Percentiles rank a stretch among this genome's conserved stretches.
phyloP scores from a whole-genome alignment of 2,329 filamentous ascomycete genomes.

The Tympanopsis confertula region DNA sequence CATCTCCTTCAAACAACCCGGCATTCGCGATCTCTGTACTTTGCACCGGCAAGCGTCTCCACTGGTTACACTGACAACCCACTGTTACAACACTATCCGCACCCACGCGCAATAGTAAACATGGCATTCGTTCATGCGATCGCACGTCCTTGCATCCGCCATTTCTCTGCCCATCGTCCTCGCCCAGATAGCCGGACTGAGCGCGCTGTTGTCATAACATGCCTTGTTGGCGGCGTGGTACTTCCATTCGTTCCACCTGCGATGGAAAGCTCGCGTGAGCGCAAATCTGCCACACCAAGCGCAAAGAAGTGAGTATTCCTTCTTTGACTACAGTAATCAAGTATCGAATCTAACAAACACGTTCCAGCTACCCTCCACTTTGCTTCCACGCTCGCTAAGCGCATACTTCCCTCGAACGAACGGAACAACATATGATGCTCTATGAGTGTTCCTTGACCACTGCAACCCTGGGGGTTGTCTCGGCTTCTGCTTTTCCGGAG shows the following conservation, averaged over 20 bases:
- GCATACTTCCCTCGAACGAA: too few relatives aligned
- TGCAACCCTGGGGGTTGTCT: too few relatives aligned
- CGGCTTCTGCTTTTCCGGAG: too few relatives aligned
- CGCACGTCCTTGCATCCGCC: neutral
- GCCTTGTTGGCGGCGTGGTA: neutral
- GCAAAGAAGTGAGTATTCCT: neutral
- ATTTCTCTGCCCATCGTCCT: constrained; percentile 1
- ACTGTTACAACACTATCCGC: too few relatives aligned
- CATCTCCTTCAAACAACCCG: too few relatives aligned
- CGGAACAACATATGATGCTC: too few relatives aligned
- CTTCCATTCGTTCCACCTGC: neutral
- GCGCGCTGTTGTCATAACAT: neutral
- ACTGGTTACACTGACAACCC: too few relatives aligned
- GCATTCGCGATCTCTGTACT: too few relatives aligned
- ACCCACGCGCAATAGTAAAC: too few relatives aligned
- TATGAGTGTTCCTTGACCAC: too few relatives aligned
- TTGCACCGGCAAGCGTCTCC: too few relatives aligned
- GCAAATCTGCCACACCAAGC: neutral
- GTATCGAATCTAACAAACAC: neutral
- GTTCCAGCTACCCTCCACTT: neutral
- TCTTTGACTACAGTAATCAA: neutral
- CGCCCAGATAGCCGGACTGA: neutral
- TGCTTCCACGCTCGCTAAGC: constrained; percentile 1
- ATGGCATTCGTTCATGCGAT: too few relatives aligned
- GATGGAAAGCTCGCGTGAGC: neutral